Percentiles rank a stretch among this genome's conserved stretches.
These are phyloP conservation scores for Dentipellis fragilis DNA, from an alignment of 768 basidiomycete genomes.

Conservation along the genomic window DNA sequence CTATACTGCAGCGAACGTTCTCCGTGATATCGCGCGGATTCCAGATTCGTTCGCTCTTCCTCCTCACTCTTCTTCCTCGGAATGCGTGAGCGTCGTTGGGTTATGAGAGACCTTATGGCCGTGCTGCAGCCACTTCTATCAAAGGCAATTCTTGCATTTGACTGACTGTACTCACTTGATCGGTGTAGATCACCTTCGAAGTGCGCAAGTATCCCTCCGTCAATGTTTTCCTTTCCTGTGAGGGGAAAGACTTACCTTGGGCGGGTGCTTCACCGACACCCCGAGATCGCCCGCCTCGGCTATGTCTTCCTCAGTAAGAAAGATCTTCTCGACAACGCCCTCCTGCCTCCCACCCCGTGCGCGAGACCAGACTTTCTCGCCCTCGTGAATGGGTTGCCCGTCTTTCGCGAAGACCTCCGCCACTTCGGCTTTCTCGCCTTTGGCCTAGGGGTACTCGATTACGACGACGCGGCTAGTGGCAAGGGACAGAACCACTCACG, in stretches of 20 bases:
- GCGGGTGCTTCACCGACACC: neutral
- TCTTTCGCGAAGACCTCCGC: neutral
- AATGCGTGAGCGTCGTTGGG: neutral
- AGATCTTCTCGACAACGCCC: neutral
- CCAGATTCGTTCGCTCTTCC: neutral
- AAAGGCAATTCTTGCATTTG: too few relatives aligned
- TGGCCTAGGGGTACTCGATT: too few relatives aligned
- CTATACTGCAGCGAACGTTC: neutral
- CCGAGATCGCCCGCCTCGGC: neutral
- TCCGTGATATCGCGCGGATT: neutral
- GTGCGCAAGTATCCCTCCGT: neutral
- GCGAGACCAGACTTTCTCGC: neutral
- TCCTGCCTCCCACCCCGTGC: neutral
- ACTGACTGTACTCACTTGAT: neutral
- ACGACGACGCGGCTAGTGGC: too few relatives aligned
- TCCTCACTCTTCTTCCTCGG: neutral
- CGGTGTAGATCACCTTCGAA: neutral
- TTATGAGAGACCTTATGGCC: constrained; percentile 3
- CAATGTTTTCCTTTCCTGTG: neutral
- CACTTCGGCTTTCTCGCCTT: too few relatives aligned
- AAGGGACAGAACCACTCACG: too few relatives aligned
- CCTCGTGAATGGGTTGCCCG: neutral
- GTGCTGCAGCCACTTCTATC: neutral
- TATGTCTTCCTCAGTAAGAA: neutral
- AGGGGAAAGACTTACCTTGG: neutral